These are phyloP conservation scores for Crotalaria pallida DNA, from an alignment of 306 rosid species.

Conservation along the genomic window DNA sequence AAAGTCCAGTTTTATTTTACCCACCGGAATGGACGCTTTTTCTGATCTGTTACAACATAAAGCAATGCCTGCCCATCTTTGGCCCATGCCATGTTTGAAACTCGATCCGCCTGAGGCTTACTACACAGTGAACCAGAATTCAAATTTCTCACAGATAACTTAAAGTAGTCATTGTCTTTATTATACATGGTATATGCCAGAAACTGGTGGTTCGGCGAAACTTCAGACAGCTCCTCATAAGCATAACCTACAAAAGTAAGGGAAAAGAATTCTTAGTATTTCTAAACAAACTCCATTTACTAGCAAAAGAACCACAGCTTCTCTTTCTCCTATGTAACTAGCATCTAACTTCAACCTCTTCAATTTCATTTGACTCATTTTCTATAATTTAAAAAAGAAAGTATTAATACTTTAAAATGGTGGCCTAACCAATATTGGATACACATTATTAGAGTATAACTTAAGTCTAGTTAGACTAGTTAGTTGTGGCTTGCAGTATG, in stretches of 20 bases:
- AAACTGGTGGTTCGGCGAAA: constrained; percentile 80
- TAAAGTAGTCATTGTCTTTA: constrained; percentile 73
- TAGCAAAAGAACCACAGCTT: neutral
- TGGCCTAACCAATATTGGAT: too few relatives aligned
- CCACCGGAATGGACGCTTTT: constrained; percentile 71
- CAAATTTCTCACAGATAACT: constrained; percentile 81
- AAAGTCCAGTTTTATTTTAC: constrained; percentile 14
- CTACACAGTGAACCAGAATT: constrained; percentile 84
- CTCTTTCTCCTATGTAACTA: neutral
- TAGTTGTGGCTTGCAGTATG: too few relatives aligned
- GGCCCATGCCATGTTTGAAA: constrained; percentile 88
- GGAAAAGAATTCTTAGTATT: neutral
- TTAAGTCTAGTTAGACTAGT: too few relatives aligned
- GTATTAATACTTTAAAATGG: too few relatives aligned
- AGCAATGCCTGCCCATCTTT: constrained; percentile 82
- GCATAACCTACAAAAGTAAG: constrained; percentile 64
- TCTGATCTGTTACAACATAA: constrained; percentile 80
- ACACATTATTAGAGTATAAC: too few relatives aligned
- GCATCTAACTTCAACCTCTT: neutral
- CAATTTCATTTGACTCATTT: neutral
- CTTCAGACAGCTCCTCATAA: constrained; percentile 80
- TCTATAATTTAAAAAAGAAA: neutral
- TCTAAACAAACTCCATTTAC: neutral
- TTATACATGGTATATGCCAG: constrained; percentile 93
- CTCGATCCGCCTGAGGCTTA: constrained; percentile 79